A percentile compares a stretch with the other conserved stretches of the same genome.
phyloP scores from a whole-genome alignment of 2,329 filamentous ascomycete species.

The Bipolaris zeicola region DNA sequence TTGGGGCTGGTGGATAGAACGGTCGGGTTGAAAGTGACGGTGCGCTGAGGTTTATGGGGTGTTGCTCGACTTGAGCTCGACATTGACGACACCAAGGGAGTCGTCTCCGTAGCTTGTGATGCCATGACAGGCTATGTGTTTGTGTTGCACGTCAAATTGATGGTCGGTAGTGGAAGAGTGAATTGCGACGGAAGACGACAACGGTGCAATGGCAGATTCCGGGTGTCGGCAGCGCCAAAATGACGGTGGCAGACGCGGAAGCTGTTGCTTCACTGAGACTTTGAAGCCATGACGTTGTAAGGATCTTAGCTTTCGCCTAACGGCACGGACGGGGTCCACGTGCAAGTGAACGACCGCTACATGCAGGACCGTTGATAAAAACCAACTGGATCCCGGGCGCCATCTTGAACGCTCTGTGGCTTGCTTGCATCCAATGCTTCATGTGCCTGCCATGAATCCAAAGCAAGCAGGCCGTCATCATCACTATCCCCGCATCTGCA shows the following conservation, averaged over 20 bases:
- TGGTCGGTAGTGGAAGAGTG: not conserved
- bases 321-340: conserved; percentile 15
- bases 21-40: conserved; percentile 76
- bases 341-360: conserved; percentile 14
- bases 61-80: conserved; percentile 31
- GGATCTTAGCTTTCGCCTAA: conserved; percentile 16
- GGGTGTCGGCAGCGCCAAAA: conserved; percentile 17
- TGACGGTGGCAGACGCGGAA: conserved; percentile 18
- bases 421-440: not conserved
- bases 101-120: conserved; percentile 45
- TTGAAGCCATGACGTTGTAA: conserved; percentile 20
- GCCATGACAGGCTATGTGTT: conserved; percentile 31
- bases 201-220: conserved; percentile 10
- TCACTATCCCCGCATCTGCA: not conserved
- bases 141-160: not conserved
- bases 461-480: not conserved
- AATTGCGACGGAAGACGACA: conserved; percentile 1
- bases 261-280: conserved; percentile 20
- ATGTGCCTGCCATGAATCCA: not conserved
- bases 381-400: conserved; percentile 5
- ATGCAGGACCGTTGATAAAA: conserved; percentile 11
- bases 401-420: not conserved
- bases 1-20: conserved; percentile 54
- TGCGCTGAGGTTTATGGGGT: conserved; percentile 58
- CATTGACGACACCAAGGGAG: conserved; percentile 47